Evolutionary conservation across 495 filamentous ascomycete genomes (phyloP).

Genomic region (Daldinia grandis): DNA sequence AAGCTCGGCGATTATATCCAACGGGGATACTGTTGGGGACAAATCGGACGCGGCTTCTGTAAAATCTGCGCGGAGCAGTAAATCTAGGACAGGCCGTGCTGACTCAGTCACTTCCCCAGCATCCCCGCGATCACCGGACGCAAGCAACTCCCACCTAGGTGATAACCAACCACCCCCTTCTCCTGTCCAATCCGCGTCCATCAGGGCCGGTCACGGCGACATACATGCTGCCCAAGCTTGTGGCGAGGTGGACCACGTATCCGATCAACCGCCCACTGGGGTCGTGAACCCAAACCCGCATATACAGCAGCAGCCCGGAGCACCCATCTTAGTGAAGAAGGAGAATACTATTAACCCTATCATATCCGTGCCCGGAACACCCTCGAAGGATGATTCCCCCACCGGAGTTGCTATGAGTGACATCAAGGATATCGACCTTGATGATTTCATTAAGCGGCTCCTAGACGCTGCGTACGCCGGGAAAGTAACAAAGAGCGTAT

Average conservation of each 20-base stretch:
- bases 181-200: constrained; percentile 79
- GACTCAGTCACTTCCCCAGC: constrained; percentile 48
- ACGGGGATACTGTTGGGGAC: constrained; percentile 65
- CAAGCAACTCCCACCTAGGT: constrained; percentile 48
- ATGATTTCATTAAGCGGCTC: constrained; percentile 95
- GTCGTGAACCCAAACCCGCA: constrained; percentile 56
- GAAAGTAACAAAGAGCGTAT: constrained; percentile 96
- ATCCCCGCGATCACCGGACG: constrained; percentile 56
- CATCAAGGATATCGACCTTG: constrained; percentile 89
- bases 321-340: constrained; percentile 85
- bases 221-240: constrained; percentile 81
- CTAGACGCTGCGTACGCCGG: constrained; percentile 94
- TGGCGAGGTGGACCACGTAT: constrained; percentile 94
- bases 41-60: constrained; percentile 79
- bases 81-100: constrained; percentile 51
- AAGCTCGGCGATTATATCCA: constrained; percentile 70
- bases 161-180: constrained; percentile 85
- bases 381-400: constrained; percentile 50
- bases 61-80: constrained; percentile 68
- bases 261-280: constrained; percentile 86
- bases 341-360: constrained; percentile 65
- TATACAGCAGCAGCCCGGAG: constrained; percentile 65
- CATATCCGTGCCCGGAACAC: constrained; percentile 48
- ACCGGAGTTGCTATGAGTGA: constrained; percentile 70
- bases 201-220: constrained; percentile 74